Evolutionary conservation across 306 rosid species (phyloP).

Genomic region (Trichosanthes truncata): DNA sequence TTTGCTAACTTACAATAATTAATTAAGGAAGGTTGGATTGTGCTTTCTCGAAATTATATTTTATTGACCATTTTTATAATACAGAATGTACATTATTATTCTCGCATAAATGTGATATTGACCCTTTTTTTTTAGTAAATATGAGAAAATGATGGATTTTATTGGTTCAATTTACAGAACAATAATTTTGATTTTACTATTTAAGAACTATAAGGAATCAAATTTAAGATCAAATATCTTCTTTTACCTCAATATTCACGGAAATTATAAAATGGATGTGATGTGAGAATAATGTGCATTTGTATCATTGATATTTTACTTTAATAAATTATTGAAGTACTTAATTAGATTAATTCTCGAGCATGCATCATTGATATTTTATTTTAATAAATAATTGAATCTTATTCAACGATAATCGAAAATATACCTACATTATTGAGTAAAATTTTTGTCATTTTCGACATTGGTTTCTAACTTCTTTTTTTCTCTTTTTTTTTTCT

Average conservation of each 20-base stretch:
- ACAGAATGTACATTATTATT: neutral
- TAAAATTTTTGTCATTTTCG: neutral
- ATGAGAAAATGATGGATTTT: neutral
- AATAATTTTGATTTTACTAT: neutral
- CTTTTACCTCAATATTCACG: neutral
- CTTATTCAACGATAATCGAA: neutral
- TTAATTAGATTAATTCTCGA: neutral
- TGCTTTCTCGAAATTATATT: neutral
- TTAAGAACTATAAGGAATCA: neutral
- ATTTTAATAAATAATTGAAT: neutral
- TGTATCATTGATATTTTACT: neutral
- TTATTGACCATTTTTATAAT: neutral
- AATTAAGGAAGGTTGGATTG: neutral
- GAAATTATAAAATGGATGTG: neutral
- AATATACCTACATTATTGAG: neutral
- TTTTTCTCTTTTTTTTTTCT: too few relatives aligned
- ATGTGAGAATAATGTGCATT: neutral
- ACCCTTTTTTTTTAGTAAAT: neutral
- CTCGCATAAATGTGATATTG: neutral
- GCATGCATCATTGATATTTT: neutral
- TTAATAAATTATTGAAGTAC: too few relatives aligned
- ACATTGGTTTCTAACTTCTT: neutral
- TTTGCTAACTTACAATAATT: neutral
- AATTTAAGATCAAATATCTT: neutral
- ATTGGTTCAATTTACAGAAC: neutral